A percentile compares a stretch with the other conserved stretches of the same genome.
Evolutionary conservation across 2,329 filamentous ascomycete species (phyloP).

Genomic region (Fusarium siculi): DNA sequence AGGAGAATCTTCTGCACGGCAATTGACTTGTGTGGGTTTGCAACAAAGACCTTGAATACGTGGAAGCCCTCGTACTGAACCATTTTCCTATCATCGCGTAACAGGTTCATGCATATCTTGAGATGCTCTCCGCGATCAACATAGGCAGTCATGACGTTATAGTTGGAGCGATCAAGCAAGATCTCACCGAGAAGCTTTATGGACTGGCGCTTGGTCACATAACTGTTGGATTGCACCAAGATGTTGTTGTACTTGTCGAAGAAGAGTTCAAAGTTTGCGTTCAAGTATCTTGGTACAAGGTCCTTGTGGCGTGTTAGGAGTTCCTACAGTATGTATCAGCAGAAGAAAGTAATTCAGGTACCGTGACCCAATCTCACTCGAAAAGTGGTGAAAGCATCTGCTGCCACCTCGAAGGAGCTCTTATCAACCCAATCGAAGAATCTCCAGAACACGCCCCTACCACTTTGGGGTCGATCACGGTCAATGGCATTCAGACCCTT

Average conservation of each 20-base stretch:
- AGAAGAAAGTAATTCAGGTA: neutral
- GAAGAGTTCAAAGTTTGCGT: constrained; percentile 91
- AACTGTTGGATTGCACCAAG: constrained; percentile 90
- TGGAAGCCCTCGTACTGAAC: constrained; percentile 99
- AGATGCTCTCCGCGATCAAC: constrained; percentile 95
- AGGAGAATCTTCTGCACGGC: constrained; percentile 95
- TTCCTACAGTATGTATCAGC: constrained; percentile 68
- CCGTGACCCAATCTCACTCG: constrained; percentile 66
- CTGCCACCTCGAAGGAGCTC: constrained; percentile 94
- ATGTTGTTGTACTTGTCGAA: constrained; percentile 90
- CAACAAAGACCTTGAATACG: constrained; percentile 99
- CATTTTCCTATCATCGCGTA: constrained; percentile 97
- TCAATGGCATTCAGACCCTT: constrained; percentile 83
- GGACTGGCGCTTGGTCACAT: constrained; percentile 97
- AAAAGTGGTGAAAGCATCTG: constrained; percentile 98
- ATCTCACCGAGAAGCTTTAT: constrained; percentile 98
- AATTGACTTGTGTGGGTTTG: constrained; percentile 97
- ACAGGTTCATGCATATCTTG: constrained; percentile 97
- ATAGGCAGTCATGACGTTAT: constrained; percentile 97
- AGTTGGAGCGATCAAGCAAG: constrained; percentile 92
- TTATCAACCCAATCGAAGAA: constrained; percentile 99
- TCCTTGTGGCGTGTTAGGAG: constrained; percentile 94
- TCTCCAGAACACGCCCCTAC: constrained; percentile 91
- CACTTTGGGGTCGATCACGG: constrained; percentile 77
- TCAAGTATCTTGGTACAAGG: constrained; percentile 87